Conservation (phyloP, 495 filamentous ascomycete genomes). For the Sabuloglossum arenarium region DNA sequence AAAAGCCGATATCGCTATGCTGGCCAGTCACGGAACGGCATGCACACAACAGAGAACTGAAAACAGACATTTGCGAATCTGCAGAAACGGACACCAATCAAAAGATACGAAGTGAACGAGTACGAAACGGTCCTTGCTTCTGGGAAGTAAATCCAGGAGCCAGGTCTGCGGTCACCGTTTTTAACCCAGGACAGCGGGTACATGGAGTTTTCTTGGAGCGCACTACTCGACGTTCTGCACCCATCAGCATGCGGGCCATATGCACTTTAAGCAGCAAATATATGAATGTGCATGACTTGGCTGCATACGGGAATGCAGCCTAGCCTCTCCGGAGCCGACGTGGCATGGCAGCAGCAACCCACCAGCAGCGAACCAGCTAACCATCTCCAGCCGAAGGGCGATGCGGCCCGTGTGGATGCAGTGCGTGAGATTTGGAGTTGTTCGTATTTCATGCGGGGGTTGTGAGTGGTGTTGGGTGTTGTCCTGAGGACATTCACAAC, state of each 20-base stretch:
- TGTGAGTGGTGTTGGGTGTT: too few species aligned
- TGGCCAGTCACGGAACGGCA: neutral
- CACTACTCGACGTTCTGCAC: neutral
- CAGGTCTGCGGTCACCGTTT: neutral
- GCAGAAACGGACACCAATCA: neutral
- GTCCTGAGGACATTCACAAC: neutral
- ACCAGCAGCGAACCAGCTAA: neutral
- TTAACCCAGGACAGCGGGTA: conserved; percentile 1
- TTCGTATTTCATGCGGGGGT: too few species aligned
- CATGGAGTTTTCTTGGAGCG: neutral
- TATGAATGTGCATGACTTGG: neutral
- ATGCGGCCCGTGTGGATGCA: neutral
- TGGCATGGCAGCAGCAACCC: neutral
- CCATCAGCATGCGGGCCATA: neutral
- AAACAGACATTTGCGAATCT: neutral
- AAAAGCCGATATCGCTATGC: neutral
- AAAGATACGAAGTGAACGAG: neutral
- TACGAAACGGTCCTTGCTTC: neutral
- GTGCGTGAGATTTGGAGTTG: too few species aligned
- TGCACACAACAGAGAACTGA: neutral
- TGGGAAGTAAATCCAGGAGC: neutral
- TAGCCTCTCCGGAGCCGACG: neutral
- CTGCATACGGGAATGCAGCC: conserved; percentile 1
- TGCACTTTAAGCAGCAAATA: neutral
- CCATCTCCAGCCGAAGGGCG: neutral